A percentile compares a stretch with the other conserved stretches of the same genome.
Evolutionary conservation across 2,329 filamentous ascomycete genomes (phyloP).

Genomic region (Aspergillus costaricaensis): DNA sequence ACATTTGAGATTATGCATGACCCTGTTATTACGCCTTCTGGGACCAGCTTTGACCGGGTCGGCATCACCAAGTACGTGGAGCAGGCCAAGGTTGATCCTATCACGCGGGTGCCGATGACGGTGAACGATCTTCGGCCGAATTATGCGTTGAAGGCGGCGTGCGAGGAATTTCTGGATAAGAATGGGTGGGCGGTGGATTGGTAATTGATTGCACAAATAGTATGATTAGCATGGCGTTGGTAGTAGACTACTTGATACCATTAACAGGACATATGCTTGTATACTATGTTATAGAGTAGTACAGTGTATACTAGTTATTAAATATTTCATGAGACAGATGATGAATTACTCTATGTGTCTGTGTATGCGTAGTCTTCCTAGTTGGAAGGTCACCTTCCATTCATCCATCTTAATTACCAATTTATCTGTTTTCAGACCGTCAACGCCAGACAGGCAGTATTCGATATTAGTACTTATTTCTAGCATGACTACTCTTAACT

Average conservation of each 20-base stretch:
- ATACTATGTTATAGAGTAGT: neutral
- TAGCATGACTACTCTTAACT: too few relatives aligned
- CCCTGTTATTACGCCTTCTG: slow-evolving; percentile 65
- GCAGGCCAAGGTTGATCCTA: slow-evolving; percentile 72
- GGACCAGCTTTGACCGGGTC: slow-evolving; percentile 85
- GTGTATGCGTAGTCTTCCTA: too few relatives aligned
- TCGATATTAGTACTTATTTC: too few relatives aligned
- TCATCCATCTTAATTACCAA: too few relatives aligned
- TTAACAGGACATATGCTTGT: neutral
- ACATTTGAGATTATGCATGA: slow-evolving; percentile 56
- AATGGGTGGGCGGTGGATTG: slow-evolving; percentile 95
- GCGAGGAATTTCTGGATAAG: slow-evolving; percentile 77
- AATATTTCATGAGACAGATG: too few relatives aligned
- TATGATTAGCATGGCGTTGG: slow-evolving; percentile 9
- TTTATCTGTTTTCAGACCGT: too few relatives aligned
- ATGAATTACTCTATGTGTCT: too few relatives aligned
- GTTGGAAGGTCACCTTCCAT: too few relatives aligned
- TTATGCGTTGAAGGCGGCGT: slow-evolving; percentile 76
- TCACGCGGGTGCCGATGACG: slow-evolving; percentile 74
- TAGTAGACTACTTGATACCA: neutral
- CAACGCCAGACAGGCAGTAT: too few relatives aligned
- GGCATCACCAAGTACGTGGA: slow-evolving; percentile 85
- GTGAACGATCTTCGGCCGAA: slow-evolving; percentile 76
- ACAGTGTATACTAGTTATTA: too few relatives aligned
- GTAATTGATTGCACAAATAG: slow-evolving; percentile 46